A percentile compares a stretch with the other conserved stretches of the same genome.
These are phyloP conservation scores for Botrytis elliptica DNA, from an alignment of 2,329 filamentous ascomycete species.

Conservation along the genomic window DNA sequence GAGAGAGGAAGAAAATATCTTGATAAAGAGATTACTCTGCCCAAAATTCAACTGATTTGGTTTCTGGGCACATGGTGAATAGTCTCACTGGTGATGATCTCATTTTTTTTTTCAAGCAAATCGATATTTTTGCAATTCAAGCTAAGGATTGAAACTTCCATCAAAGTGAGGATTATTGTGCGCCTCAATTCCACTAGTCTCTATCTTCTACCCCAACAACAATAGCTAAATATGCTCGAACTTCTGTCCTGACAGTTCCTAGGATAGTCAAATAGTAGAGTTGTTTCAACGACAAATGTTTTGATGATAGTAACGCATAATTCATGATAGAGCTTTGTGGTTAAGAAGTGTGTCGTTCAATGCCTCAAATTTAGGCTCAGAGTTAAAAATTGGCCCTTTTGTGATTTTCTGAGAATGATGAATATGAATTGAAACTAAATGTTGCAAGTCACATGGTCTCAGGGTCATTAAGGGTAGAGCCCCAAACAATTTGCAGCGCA, in stretches of 20 bases:
- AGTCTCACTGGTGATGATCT: neutral
- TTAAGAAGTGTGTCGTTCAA: neutral
- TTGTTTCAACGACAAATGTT: neutral
- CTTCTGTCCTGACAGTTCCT: neutral
- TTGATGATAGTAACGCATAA: neutral
- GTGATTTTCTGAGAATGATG: neutral
- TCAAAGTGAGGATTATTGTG: neutral
- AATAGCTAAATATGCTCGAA: neutral
- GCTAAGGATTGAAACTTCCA: neutral
- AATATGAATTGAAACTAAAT: neutral
- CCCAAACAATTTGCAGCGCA: neutral
- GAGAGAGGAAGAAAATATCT: neutral
- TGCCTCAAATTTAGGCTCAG: neutral
- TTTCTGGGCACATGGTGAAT: neutral
- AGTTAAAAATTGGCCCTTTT: neutral
- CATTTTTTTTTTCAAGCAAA: neutral
- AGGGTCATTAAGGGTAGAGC: neutral
- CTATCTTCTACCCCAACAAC: neutral
- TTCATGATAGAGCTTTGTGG: neutral
- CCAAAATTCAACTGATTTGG: neutral
- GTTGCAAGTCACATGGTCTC: neutral
- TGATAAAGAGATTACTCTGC: neutral
- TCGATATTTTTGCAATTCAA: neutral
- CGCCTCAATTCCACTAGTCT: neutral
- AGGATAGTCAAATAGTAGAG: neutral